These are phyloP conservation scores for Xylaria sp. DNA, from an alignment of 2,329 filamentous ascomycete genomes.

Conservation along the genomic window DNA sequence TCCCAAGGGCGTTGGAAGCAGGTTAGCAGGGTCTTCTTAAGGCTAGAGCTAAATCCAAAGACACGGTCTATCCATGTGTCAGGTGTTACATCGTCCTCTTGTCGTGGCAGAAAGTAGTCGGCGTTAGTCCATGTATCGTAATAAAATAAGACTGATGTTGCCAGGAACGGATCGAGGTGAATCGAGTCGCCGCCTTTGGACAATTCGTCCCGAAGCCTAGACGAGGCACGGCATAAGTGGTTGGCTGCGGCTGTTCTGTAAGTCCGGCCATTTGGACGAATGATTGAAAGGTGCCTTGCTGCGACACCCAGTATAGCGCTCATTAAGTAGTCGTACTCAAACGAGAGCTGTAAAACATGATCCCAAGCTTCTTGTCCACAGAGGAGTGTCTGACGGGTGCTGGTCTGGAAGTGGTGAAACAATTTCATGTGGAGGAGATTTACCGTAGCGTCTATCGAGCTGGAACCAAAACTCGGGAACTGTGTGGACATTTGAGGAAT, in stretches of 20 bases:
- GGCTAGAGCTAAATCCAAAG: constrained; percentile 41
- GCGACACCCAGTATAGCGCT: constrained; percentile 41
- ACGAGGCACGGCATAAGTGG: constrained; percentile 39
- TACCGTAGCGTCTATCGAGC: constrained; percentile 19
- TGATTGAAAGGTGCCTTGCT: constrained; percentile 40
- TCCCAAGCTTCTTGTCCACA: constrained; percentile 36
- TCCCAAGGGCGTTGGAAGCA: constrained; percentile 31
- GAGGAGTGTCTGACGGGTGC: constrained; percentile 41
- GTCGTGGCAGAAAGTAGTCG: constrained; percentile 25
- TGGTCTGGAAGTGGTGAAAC: constrained; percentile 43
- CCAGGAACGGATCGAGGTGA: constrained; percentile 42
- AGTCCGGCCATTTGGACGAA: constrained; percentile 33
- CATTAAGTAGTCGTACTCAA: constrained; percentile 43
- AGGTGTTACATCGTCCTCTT: neutral
- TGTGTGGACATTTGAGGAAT: constrained; percentile 7
- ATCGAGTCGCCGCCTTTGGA: constrained; percentile 30
- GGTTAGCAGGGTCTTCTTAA: constrained; percentile 42
- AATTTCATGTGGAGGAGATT: constrained; percentile 41
- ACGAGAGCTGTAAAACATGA: constrained; percentile 39
- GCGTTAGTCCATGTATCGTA: constrained; percentile 42
- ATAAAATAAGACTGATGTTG: constrained; percentile 41
- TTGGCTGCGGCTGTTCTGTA: constrained; percentile 29
- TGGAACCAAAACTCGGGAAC: neutral
- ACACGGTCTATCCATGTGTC: constrained; percentile 37
- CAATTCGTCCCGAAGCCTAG: constrained; percentile 35